These are phyloP conservation scores for Mycena vitilis DNA, from an alignment of 768 basidiomycete genomes.

Conservation along the genomic window DNA sequence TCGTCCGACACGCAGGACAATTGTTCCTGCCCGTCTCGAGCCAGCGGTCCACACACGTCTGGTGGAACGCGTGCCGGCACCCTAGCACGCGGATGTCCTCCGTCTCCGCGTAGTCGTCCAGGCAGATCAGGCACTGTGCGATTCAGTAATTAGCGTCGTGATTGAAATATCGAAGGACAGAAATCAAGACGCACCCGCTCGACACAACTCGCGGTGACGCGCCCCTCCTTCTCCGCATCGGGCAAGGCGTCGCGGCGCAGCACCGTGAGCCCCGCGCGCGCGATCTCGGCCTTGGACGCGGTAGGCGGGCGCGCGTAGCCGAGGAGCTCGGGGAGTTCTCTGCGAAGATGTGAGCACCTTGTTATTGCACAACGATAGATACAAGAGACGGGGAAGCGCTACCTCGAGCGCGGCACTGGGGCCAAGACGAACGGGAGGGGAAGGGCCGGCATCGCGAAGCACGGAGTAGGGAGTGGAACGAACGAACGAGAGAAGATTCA, in stretches of 20 bases:
- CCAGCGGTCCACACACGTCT: slow-evolving; percentile 90
- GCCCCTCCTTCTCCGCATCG: slow-evolving; percentile 69
- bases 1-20: slow-evolving; percentile 90
- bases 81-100: slow-evolving; percentile 84
- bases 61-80: slow-evolving; percentile 94
- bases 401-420: no score
- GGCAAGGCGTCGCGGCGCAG: slow-evolving; percentile 68
- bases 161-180: not conserved
- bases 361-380: no score
- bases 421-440: no score
- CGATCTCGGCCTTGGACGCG: slow-evolving; percentile 86
- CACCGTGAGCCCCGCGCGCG: slow-evolving; percentile 82
- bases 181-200: slow-evolving; percentile 75
- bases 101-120: slow-evolving; percentile 84
- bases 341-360: slow-evolving; percentile 36
- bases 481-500: no score
- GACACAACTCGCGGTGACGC: slow-evolving; percentile 79
- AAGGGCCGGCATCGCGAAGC: no score
- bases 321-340: slow-evolving; percentile 86
- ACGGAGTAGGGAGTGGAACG: no score
- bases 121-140: slow-evolving; percentile 86
- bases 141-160: slow-evolving; percentile 12
- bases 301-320: slow-evolving; percentile 88
- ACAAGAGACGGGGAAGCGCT: no score
- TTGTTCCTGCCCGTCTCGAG: slow-evolving; percentile 87